Percentiles rank a stretch among this genome's conserved stretches.
Evolutionary conservation across 345 rosid species (phyloP).

Genomic region (Orychophragmus violaceus): DNA sequence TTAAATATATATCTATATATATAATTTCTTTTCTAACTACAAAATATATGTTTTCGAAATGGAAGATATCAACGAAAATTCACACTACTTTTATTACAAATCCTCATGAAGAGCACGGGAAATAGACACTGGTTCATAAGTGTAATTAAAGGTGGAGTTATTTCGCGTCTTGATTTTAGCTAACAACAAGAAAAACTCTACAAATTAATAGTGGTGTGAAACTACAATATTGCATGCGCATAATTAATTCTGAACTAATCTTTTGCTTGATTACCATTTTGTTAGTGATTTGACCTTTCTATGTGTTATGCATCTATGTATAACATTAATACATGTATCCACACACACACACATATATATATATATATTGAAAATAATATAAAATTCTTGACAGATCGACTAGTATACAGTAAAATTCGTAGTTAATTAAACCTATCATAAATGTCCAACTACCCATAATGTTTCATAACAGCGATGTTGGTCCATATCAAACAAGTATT

Average conservation of each 20-base stretch:
- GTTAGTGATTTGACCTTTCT: no score
- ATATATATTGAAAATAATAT: no score
- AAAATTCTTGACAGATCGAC: neutral
- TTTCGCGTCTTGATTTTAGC: neutral
- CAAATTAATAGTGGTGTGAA: no score
- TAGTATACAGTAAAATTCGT: neutral
- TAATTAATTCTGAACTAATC: no score
- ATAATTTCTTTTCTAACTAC: no score
- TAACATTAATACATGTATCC: neutral
- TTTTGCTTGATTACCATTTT: neutral
- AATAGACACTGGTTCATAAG: neutral
- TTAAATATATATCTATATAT: no score
- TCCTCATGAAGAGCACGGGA: neutral
- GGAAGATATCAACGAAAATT: no score
- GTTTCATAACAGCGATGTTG: neutral
- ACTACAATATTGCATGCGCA: no score
- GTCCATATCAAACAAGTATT: neutral
- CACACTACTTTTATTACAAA: no score
- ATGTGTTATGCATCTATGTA: neutral
- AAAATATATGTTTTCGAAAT: no score
- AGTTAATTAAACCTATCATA: neutral
- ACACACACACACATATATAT: no score
- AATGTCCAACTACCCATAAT: constrained; percentile 9
- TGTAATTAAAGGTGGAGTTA: neutral
- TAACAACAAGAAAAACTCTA: no score